Percentiles rank a stretch among this genome's conserved stretches.
Conservation (phyloP, 129 eudicot species). For the Dittrichia graveolens region DNA sequence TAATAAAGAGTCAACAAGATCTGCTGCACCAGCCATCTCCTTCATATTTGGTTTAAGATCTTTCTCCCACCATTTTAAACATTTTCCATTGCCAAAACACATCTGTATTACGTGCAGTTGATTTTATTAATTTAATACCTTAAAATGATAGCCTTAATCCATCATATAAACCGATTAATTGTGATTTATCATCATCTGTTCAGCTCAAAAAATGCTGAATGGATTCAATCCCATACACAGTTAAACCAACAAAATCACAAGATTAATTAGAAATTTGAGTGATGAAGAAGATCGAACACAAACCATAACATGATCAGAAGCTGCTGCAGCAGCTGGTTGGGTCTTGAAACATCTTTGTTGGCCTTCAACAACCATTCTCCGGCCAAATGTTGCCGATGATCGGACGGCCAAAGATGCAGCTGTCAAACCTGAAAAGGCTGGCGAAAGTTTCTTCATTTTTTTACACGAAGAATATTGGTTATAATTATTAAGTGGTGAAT, state of each 20-base stretch:
- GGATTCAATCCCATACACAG: too few relatives aligned
- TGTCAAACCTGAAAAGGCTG: conserved; percentile 13
- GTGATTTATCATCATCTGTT: too few relatives aligned
- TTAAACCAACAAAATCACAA: too few relatives aligned
- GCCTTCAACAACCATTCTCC: not conserved
- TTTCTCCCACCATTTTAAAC: conserved; percentile 79
- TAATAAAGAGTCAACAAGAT: conserved; percentile 59
- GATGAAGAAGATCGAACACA: not conserved
- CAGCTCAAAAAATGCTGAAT: too few relatives aligned
- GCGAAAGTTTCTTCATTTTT: conserved; percentile 16
- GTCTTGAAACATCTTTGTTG: not conserved
- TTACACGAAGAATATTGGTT: not conserved
- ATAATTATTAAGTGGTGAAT: conserved; percentile 10
- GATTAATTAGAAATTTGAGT: too few relatives aligned
- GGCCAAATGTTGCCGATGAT: conserved; percentile 14
- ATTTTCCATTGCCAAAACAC: conserved; percentile 55
- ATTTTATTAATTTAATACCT: too few relatives aligned
- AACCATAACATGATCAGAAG: not conserved
- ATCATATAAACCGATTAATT: too few relatives aligned
- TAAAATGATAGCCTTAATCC: too few relatives aligned
- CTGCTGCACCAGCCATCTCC: conserved; percentile 59
- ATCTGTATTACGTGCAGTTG: conserved; percentile 26
- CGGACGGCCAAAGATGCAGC: conserved; percentile 23
- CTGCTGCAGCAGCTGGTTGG: conserved; percentile 14
- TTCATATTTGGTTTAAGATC: conserved; percentile 64